Base-by-base conservation (phyloP, 306 rosid species). In the Astragalus membranaceus region DNA sequence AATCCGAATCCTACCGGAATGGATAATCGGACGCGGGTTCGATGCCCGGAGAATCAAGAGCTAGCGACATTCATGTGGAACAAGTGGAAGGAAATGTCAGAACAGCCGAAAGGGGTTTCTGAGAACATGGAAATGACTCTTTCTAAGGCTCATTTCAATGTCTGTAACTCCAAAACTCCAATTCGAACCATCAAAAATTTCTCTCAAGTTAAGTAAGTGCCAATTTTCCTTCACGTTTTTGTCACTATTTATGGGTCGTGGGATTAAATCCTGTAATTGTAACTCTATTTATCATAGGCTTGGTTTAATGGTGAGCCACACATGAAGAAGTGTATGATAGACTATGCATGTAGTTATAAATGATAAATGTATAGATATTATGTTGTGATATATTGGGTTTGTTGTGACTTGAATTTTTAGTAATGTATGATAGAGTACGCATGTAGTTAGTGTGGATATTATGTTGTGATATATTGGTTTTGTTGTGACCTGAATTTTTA, bases 61-160 rank as follows among this genome's bases (percentile, higher is more conserved):
- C 75, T 90, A 3, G 92, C 81, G 2, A 72, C 77, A 10, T 88
- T 82, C 84, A 48, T 94, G 83, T 71, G 80, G 80, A 74, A 46
- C 69, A 90, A 88, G 72, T 82, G 94, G 90, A 84, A 79, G 69
- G 96, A 90, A 69, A 76, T 87, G 88, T 89, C 91, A 16, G 76
- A 75, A 44, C 59, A 81, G 57, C 88, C 97, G 2, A 84, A 88
- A 60, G 97, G 97, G 74, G 51, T 90, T 64, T 85, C 92, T 0
- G 90, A 90, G 5, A 85, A 88, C 79, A 46, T 87, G 2, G 97
- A 87, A 13, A 81, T 63, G 88, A 68, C 92, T 47, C 87, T 93
- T 14, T 84, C 91, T 16, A 93, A 90, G 75, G 97, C 98, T 2
- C 92, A 90, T 65, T 66, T 78, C 72, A 93, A 88, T 65, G 36